phyloP scores from a whole-genome alignment of 257 asterid species.

The Nicotiana benthamiana region DNA sequence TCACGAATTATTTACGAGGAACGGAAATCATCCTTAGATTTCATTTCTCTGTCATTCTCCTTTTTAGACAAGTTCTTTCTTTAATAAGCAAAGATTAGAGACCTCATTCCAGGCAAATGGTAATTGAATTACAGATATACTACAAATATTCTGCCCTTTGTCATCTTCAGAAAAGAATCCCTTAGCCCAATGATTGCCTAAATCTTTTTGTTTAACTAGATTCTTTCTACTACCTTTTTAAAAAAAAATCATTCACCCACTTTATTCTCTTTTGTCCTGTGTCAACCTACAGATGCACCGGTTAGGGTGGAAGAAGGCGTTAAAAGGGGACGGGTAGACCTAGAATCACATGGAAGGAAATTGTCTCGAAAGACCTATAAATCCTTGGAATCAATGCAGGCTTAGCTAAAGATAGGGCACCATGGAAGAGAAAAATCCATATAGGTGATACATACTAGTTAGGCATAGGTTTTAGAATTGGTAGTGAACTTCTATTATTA shows the following conservation, averaged over 20 bases:
- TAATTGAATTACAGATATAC: not conserved
- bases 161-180: slow-evolving; percentile 6
- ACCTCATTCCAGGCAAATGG: not conserved
- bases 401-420: no score
- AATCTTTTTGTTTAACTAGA: slow-evolving; percentile 7
- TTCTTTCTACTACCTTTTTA: slow-evolving; percentile 9
- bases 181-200: slow-evolving; percentile 1
- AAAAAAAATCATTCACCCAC: slow-evolving; percentile 4
- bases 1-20: not conserved
- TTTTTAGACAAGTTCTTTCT: not conserved
- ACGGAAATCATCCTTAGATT: not conserved
- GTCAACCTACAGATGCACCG: no score
- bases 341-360: no score
- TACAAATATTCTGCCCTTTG: not conserved
- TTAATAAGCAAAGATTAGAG: not conserved
- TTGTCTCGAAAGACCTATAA: no score
- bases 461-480: no score
- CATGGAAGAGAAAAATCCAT: no score
- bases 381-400: no score
- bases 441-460: no score
- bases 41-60: not conserved
- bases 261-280: slow-evolving; percentile 17
- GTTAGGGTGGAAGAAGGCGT: no score
- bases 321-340: no score
- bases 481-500: no score